Conservation (phyloP, 345 rosid genomes). For the Gossypium longicalyx region DNA sequence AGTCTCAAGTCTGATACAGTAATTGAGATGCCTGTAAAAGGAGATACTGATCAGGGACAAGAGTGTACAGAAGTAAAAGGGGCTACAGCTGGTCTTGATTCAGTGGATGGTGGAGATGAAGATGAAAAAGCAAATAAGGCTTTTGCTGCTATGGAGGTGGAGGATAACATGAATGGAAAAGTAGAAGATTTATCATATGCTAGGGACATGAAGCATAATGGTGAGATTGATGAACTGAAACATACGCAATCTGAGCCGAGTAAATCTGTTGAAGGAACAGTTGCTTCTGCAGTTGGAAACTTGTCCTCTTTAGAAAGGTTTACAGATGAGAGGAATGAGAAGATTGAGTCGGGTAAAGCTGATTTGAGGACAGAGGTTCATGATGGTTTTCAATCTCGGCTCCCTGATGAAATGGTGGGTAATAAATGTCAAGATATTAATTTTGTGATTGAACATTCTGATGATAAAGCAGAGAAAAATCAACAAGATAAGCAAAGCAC, state of each 20-base stretch:
- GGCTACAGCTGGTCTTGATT: too few relatives aligned
- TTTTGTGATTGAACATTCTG: conserved; percentile 28
- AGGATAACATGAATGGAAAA: conserved; percentile 19
- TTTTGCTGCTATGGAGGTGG: not conserved
- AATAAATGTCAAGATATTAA: conserved; percentile 23
- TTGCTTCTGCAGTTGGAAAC: conserved; percentile 15
- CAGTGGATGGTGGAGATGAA: conserved; percentile 18
- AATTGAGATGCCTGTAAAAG: conserved; percentile 7
- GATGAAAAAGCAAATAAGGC: conserved; percentile 13
- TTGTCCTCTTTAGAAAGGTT: conserved; percentile 22
- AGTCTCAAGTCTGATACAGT: conserved; percentile 15
- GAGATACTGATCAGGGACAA: conserved; percentile 15
- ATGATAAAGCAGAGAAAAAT: conserved; percentile 21
- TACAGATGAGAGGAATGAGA: conserved; percentile 20
- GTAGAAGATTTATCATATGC: conserved; percentile 18
- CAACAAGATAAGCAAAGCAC: conserved; percentile 25
- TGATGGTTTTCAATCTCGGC: conserved; percentile 21
- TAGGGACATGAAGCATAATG: conserved; percentile 9
- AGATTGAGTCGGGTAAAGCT: conserved; percentile 18
- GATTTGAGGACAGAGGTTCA: conserved; percentile 21
- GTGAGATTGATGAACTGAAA: conserved; percentile 13
- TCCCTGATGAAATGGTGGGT: conserved; percentile 22
- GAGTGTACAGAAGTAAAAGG: not conserved
- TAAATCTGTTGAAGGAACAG: conserved; percentile 18
- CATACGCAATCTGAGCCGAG: conserved; percentile 11